These are phyloP conservation scores for Boechera divaricarpa DNA, from an alignment of 345 rosid genomes.

Conservation along the genomic window DNA sequence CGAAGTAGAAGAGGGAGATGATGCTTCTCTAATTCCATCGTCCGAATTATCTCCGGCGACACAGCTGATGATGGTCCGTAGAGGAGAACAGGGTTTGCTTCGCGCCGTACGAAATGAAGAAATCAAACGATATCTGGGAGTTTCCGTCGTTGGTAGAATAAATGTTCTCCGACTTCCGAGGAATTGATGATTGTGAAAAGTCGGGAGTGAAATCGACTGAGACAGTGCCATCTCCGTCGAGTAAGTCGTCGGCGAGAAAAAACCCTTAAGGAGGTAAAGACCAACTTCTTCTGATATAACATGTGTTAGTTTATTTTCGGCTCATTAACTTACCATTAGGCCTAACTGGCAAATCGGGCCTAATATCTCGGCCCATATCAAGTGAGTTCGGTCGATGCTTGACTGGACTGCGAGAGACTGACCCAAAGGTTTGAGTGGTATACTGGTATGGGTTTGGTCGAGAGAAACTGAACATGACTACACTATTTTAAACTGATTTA, in stretches of 20 bases:
- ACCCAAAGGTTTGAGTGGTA: too few relatives aligned
- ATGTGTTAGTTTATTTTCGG: not conserved
- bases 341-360: not conserved
- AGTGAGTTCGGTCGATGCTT: not conserved
- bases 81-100: slow-evolving; percentile 32
- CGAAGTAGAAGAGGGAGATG: slow-evolving; percentile 24
- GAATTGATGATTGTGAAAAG: not conserved
- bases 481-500: too few relatives aligned
- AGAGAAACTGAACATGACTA: too few relatives aligned
- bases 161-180: not conserved
- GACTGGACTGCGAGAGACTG: too few relatives aligned
- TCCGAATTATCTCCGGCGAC: slow-evolving; percentile 24
- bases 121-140: slow-evolving; percentile 17
- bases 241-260: slow-evolving; percentile 16
- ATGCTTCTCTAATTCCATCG: slow-evolving; percentile 16
- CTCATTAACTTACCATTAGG: slow-evolving; percentile 10
- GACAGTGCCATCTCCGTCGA: slow-evolving; percentile 47
- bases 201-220: slow-evolving; percentile 8
- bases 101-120: slow-evolving; percentile 6
- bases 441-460: too few relatives aligned
- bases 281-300: not conserved
- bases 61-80: slow-evolving; percentile 35
- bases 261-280: not conserved
- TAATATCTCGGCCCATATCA: not conserved
- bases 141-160: not conserved